Conservation (phyloP, 2,329 filamentous ascomycete genomes). For the Metarhizium sp. region DNA sequence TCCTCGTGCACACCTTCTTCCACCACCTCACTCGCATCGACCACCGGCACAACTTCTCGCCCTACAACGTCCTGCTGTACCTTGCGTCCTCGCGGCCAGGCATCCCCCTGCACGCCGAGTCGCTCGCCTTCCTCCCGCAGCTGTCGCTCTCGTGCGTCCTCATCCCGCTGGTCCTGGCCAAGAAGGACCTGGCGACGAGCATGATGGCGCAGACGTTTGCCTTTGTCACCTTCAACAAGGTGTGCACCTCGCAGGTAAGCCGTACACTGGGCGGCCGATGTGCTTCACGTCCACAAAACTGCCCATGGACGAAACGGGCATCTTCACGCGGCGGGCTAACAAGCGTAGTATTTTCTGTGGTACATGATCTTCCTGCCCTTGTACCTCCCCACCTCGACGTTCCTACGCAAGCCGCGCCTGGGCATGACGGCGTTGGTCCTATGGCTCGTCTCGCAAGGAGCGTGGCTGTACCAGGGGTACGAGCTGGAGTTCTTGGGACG, state of each 20-base stretch:
- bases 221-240: conserved; percentile 97
- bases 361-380: conserved; percentile 90
- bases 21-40: conserved; percentile 91
- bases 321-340: background rate
- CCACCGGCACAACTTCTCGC: conserved; percentile 96
- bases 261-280: background rate
- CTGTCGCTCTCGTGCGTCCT: conserved; percentile 68
- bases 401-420: conserved; percentile 49
- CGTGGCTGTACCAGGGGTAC: conserved; percentile 70
- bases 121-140: conserved; percentile 82
- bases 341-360: conserved; percentile 85
- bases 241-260: conserved; percentile 88
- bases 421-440: conserved; percentile 57
- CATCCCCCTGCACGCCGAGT: conserved; percentile 50
- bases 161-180: conserved; percentile 68
- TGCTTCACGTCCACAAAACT: too few species aligned
- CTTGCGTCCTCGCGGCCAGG: conserved; percentile 59
- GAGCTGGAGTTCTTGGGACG: conserved; percentile 69
- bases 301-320: too few species aligned
- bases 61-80: conserved; percentile 88
- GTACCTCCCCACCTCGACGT: conserved; percentile 72
- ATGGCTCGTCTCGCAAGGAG: conserved; percentile 69
- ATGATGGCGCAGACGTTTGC: conserved; percentile 96
- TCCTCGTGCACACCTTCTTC: conserved; percentile 82
- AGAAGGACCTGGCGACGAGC: conserved; percentile 68